phyloP scores from a whole-genome alignment of 495 filamentous ascomycete species.

The Xylaria scruposa region DNA sequence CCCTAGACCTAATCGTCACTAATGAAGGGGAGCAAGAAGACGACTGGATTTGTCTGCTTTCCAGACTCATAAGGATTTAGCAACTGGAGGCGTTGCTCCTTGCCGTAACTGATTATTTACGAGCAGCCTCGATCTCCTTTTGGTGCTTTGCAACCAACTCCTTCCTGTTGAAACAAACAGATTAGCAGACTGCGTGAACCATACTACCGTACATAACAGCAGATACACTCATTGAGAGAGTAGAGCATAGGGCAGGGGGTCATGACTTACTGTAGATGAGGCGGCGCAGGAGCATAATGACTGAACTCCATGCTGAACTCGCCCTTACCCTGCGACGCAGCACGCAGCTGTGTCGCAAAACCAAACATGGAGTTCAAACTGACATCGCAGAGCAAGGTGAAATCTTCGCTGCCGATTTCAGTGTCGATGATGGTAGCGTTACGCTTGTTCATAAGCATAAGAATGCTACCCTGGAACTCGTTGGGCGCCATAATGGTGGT shows the following conservation, averaged over 20 bases:
- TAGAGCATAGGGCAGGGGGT: neutral
- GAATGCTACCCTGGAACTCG: slow-evolving; percentile 97
- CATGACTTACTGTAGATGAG: slow-evolving; percentile 83
- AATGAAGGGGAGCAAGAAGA: neutral
- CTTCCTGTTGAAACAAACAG: slow-evolving; percentile 59
- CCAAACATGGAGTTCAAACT: slow-evolving; percentile 97
- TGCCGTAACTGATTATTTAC: slow-evolving; percentile 28
- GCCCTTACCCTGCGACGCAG: slow-evolving; percentile 97
- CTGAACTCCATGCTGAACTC: slow-evolving; percentile 99
- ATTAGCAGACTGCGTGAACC: slow-evolving; percentile 27
- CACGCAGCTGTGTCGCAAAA: slow-evolving; percentile 86
- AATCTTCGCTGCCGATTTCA: slow-evolving; percentile 93
- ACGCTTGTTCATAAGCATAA: slow-evolving; percentile 95
- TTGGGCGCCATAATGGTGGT: slow-evolving; percentile 92
- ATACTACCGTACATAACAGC: slow-evolving; percentile 19
- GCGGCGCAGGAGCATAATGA: slow-evolving; percentile 87
- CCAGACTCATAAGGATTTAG: neutral
- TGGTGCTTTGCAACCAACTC: slow-evolving; percentile 88
- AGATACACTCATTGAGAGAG: neutral
- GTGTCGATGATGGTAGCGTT: slow-evolving; percentile 95
- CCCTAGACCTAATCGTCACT: neutral
- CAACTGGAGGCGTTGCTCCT: no score
- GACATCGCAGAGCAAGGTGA: slow-evolving; percentile 93
- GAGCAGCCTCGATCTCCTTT: slow-evolving; percentile 80
- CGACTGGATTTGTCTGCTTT: neutral